These are phyloP conservation scores for Kluyveromyces lactis DNA, from an alignment of 805 yeast genomes.

Conservation along the genomic window DNA sequence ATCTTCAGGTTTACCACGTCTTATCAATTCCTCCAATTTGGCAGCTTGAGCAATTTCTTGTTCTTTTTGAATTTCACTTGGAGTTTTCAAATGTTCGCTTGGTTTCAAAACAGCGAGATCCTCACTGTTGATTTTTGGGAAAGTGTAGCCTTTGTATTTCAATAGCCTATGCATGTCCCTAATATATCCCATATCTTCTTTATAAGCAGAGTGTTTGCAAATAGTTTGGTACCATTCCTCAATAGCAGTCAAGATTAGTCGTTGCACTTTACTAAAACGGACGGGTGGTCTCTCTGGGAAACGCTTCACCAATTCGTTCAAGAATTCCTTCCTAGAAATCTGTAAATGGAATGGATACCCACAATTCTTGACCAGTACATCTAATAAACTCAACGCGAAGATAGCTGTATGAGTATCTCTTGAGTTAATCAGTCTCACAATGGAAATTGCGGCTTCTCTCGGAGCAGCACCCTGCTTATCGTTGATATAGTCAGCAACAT, in stretches of 20 bases:
- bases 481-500: constrained; percentile 88
- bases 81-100: constrained; percentile 73
- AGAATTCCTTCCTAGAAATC: constrained; percentile 87
- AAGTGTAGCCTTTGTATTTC: constrained; percentile 81
- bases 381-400: constrained; percentile 75
- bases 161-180: constrained; percentile 93
- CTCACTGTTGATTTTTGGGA: constrained; percentile 85
- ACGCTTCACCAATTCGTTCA: constrained; percentile 84
- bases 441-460: constrained; percentile 82
- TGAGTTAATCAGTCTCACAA: constrained; percentile 74
- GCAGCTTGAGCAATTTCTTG: constrained; percentile 91
- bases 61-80: constrained; percentile 85
- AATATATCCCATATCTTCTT: constrained; percentile 85
- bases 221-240: constrained; percentile 97
- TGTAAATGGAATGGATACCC: constrained; percentile 96
- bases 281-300: constrained; percentile 94
- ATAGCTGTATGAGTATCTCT: constrained; percentile 77
- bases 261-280: constrained; percentile 73
- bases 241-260: constrained; percentile 77
- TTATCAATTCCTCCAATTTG: constrained; percentile 86
- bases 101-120: constrained; percentile 93
- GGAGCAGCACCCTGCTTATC: constrained; percentile 88
- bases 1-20: constrained; percentile 94
- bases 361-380: constrained; percentile 91
- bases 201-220: constrained; percentile 80